Base-by-base conservation (phyloP, 495 filamentous ascomycete species). In the Penicillium verhagenii region DNA sequence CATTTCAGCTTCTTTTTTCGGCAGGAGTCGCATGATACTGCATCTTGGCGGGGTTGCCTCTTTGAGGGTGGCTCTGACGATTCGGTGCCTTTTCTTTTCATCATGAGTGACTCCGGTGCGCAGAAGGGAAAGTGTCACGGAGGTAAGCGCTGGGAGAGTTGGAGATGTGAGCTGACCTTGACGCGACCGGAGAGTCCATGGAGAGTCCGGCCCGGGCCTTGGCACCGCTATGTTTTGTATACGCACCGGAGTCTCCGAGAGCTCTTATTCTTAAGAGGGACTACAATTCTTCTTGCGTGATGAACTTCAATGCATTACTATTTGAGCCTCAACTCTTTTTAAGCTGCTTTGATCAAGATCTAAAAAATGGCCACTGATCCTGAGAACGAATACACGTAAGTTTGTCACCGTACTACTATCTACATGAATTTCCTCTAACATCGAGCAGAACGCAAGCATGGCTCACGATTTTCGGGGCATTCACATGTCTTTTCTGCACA, bases 1-100 rank as follows among this genome's bases (percentile, higher is more conserved):
- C 50, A 65, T 20, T 55, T 63, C 0, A 54, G 35, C 47, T 58
- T 56, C 28, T 60, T 52, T 39, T 35, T 56, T 28, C 51, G 58
- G 43, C 56, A 67, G 2, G 47, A 64, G 38, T 73, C 71, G 50
- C 79, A 82, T 0, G 77, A 79, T 2, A 79, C 78, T 1, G 78
- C 78, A 31, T 79, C 74, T 54, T 78, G 77, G 52, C 77, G 63
- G 4, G 64, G 57, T 16, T 47, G 42, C n/a, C 62, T 66, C 49
- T 64, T 71, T 7, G 45, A 37, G 11, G 59, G 11, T 2, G 54
- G 9, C 10, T 31, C 37, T 14, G 38, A 0, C 2, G 11, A 9
- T 5, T 54, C 48, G 6, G 45, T 8, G 7, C 28, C 18, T 33
- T 54, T 66, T 29, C 71, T 67, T 38, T 74, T 72, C 71, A 74